Conservation (phyloP, 179 eudicot genomes). For the Silene noctiflora region DNA sequence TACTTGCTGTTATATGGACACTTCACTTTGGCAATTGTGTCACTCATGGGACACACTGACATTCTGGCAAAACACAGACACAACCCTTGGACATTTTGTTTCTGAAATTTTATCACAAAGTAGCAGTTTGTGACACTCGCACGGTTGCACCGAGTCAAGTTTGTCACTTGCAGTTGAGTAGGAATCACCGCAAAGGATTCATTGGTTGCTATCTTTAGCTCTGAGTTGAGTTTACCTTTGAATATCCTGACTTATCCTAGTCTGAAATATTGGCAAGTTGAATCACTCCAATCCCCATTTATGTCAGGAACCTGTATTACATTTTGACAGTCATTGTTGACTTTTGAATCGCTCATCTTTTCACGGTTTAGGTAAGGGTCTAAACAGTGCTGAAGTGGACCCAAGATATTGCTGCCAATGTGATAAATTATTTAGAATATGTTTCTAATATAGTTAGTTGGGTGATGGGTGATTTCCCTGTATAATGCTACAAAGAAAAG, state of each 20-base stretch:
- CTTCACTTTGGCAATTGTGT: neutral
- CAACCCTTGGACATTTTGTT: neutral
- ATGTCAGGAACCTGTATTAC: neutral
- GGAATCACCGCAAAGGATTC: neutral
- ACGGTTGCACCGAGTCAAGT: neutral
- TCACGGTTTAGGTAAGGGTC: neutral
- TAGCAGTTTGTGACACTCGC: neutral
- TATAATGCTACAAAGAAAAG: no score
- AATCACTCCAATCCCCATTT: neutral
- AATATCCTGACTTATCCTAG: neutral
- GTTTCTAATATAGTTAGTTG: neutral
- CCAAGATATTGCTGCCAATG: neutral
- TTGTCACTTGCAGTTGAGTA: neutral
- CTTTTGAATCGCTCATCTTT: no score
- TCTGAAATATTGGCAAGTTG: neutral
- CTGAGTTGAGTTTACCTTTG: neutral
- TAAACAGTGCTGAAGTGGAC: neutral
- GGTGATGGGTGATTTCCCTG: no score
- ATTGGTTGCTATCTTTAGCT: neutral
- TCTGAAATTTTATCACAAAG: neutral
- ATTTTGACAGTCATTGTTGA: no score
- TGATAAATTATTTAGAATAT: neutral
- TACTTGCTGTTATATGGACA: neutral
- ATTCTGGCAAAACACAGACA: neutral
- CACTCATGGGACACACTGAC: neutral